Evolutionary conservation across 73 alveolate species (phyloP), one percentile per base, ranked within the genome.

Genomic region (Paramecium tetraurelia): DNA sequence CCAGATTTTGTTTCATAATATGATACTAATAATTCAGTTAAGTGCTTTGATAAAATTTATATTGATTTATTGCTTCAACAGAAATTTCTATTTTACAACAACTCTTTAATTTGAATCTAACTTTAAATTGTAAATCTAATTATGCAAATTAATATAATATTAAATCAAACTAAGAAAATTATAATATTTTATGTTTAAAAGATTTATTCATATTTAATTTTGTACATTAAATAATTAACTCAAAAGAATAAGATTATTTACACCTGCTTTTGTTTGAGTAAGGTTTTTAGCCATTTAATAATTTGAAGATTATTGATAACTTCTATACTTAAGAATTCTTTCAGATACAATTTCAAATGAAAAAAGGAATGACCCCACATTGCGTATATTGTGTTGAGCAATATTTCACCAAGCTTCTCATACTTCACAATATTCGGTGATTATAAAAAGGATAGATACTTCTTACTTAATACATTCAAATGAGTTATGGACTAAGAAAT

Each of bases 381-480:
- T 10, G 10, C 22, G 12, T 16, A 77, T 10, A 77, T 77, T 1
- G 50, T 40, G 44, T 46, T 33, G 9, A 77, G 16, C 33, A 77
- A 8, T 9, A 43, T 36, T 40, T 77, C 41, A 7, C 72, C 71
- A 16, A 77, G 43, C 43, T 43, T 40, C 22, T 77, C 89, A 3
- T 10, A 20, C 6, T 29, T 40, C 1, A 77, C 20, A 4, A 77
- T 38, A 5, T 43, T 77, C 6, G 89, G 89, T 41, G 38, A 77
- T 77, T 18, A 44, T 6, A 77, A 40, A 5, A 77, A 77, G 5
- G 44, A 18, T 6, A 77, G 53, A 7, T 77, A 77, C 22, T 75
- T 77, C 24, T 46, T 77, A 24, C 90, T 77, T 38, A 77, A 21
- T 14, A 77, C 72, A 77, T 77, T 77, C 50, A 77, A 44, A 77